Evolutionary conservation across 768 basidiomycete genomes (phyloP).

Genomic region (Rhizopogon vinicolor): DNA sequence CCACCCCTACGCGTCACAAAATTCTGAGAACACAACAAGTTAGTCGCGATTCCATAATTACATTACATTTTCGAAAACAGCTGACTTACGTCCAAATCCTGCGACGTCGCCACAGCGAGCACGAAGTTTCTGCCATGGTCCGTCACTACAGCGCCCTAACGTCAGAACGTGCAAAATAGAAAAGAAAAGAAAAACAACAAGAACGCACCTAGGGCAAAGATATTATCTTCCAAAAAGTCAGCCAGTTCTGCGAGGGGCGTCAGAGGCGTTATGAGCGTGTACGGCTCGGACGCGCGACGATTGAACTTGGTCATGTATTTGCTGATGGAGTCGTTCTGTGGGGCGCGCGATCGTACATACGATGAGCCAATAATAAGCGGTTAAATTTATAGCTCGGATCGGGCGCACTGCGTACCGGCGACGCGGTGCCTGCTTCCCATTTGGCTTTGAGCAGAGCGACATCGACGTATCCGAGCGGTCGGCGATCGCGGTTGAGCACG

Average conservation of each 20-base stretch:
- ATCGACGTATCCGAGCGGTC: slow-evolving; percentile 83
- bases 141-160: slow-evolving; percentile 53
- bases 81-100: slow-evolving; percentile 54
- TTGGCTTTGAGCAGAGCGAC: slow-evolving; percentile 68
- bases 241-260: slow-evolving; percentile 82
- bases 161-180: slow-evolving; percentile 1
- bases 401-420: slow-evolving; percentile 48
- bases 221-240: slow-evolving; percentile 63
- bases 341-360: not conserved
- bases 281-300: slow-evolving; percentile 58
- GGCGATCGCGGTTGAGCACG: slow-evolving; percentile 66
- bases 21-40: not conserved
- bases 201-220: slow-evolving; percentile 69
- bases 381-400: not conserved
- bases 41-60: not conserved
- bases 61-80: no score
- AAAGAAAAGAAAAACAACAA: slow-evolving; percentile 12
- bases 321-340: slow-evolving; percentile 65
- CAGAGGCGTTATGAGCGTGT: slow-evolving; percentile 76
- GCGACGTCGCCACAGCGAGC: slow-evolving; percentile 69
- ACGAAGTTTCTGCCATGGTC: slow-evolving; percentile 81
- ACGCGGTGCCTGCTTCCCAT: slow-evolving; percentile 71
- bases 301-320: slow-evolving; percentile 73
- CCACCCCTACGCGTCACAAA: not conserved
- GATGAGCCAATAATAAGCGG: not conserved